Base-by-base conservation (phyloP, 805 yeast genomes). In the Saccharomycopsis fodiens region DNA sequence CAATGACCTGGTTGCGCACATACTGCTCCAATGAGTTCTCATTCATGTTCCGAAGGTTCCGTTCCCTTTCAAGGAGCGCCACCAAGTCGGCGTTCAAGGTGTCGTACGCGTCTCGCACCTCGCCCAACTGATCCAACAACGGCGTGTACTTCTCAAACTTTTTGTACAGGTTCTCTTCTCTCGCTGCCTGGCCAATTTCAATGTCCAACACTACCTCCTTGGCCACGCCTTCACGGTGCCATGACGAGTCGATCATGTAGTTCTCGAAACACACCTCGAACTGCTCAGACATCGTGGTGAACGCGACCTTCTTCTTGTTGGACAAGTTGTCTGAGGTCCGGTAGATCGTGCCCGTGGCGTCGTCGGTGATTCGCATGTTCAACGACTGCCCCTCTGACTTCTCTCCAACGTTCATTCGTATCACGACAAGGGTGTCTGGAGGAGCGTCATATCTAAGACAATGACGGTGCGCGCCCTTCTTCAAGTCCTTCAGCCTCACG, bases 221-320 rank as follows among this genome's bases (percentile, higher is more conserved):
- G 16, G 46, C 51, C 6, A 50, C 39, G 44, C 61, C 64, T 12
- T 55, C 43, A 15, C 59, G 53, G 10, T 52, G 44, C 70, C 70
- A 66, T 3, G 69, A 64, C 2, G 57, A 54, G 51, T 66, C 69
- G 31, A 39, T 55, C 5, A 60, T 59, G 15, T 50, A 25, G 45
- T 65, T 65, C 4, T 48, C 39, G 15, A 64, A 52, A 46, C 70
- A 66, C 2, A 64, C 22, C 12, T 53, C 53, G 30, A 63, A 48
- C 12, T 17, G 13, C 19, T 34, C 45, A 4, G 39, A 16, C 10
- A 46, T 19, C 13, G 52, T 38, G 8, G 47, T 48, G 42, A 48
- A 48, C 2, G 44, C 50, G 2, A 48, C 35, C 2, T 50, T 10
- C 10, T 39, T 27, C 16, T 48, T 48, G 8, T 39, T 36, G 13